Evolutionary conservation across 106 monocot genomes (phyloP).

Genomic region (Allium cepa): DNA sequence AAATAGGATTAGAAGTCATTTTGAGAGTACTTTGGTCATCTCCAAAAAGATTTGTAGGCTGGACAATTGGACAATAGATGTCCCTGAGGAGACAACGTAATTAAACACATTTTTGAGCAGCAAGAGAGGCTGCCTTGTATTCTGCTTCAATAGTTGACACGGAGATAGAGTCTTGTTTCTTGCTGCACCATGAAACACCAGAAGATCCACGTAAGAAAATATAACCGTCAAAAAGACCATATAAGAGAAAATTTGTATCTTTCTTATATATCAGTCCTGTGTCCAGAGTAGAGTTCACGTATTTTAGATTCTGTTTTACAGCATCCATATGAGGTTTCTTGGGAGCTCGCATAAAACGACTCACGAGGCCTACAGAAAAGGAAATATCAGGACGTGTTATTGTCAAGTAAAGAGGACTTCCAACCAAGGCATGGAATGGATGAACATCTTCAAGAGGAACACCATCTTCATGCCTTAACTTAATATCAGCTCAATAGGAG

Average conservation of each 20-base stretch:
- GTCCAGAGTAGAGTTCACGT: constrained; percentile 4
- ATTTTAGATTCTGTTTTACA: constrained; percentile 3
- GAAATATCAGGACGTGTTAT: constrained; percentile 9
- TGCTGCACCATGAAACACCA: constrained; percentile 7
- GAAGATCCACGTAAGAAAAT: not conserved
- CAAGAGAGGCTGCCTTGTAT: constrained; percentile 4
- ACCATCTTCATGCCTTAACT: constrained; percentile 3
- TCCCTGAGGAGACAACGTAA: not conserved
- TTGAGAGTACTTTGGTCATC: constrained; percentile 7
- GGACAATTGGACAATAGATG: not conserved
- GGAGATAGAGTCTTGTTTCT: constrained; percentile 6
- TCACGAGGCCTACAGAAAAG: constrained; percentile 6
- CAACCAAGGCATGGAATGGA: not conserved
- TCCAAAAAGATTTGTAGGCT: constrained; percentile 2
- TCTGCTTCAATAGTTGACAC: not conserved
- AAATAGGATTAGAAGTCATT: not conserved
- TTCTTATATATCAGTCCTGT: not conserved
- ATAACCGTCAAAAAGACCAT: constrained; percentile 1
- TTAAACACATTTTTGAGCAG: constrained; percentile 8
- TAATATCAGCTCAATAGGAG: constrained; percentile 1
- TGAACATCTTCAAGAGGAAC: not conserved
- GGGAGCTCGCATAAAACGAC: not conserved
- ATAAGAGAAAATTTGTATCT: not conserved
- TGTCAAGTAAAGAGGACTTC: constrained; percentile 6
- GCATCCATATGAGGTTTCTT: constrained; percentile 7